These are phyloP conservation scores for Globisporangium abappressorium DNA, from an alignment of 352 stramenopile genomes.

Conservation along the genomic window DNA sequence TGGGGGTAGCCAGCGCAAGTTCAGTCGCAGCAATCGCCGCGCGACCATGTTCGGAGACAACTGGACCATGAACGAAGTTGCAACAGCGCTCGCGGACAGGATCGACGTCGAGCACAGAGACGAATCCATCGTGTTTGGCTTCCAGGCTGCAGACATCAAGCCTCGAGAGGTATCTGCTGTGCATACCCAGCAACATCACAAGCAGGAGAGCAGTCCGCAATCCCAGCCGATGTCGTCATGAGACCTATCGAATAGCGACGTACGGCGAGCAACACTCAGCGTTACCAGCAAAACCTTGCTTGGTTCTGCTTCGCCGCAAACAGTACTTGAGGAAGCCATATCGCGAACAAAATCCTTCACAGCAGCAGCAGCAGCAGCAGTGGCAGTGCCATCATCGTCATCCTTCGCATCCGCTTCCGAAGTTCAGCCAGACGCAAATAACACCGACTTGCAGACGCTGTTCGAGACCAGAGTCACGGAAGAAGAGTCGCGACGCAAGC, in stretches of 20 bases:
- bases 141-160: conserved; percentile 5
- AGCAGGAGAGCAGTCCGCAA: background rate
- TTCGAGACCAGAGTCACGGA: background rate
- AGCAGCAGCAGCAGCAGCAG: background rate
- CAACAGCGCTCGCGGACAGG: background rate
- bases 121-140: conserved; percentile 8
- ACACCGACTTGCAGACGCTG: background rate
- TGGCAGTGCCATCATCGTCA: background rate
- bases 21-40: conserved; percentile 5
- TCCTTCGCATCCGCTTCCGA: background rate
- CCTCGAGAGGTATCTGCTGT: too few relatives aligned
- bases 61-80: conserved; percentile 5
- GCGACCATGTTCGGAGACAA: conserved; percentile 6
- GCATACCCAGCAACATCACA: background rate
- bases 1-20: background rate
- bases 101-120: conserved; percentile 5
- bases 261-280: background rate
- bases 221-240: background rate
- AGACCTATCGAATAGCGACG: background rate
- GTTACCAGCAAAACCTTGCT: background rate
- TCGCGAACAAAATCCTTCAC: background rate
- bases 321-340: background rate
- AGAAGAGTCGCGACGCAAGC: background rate
- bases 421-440: background rate
- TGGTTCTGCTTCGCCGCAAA: background rate